A percentile compares a stretch with the other conserved stretches of the same genome.
phyloP scores from a whole-genome alignment of 345 rosid genomes.

The Xanthoceras sorbifolium region DNA sequence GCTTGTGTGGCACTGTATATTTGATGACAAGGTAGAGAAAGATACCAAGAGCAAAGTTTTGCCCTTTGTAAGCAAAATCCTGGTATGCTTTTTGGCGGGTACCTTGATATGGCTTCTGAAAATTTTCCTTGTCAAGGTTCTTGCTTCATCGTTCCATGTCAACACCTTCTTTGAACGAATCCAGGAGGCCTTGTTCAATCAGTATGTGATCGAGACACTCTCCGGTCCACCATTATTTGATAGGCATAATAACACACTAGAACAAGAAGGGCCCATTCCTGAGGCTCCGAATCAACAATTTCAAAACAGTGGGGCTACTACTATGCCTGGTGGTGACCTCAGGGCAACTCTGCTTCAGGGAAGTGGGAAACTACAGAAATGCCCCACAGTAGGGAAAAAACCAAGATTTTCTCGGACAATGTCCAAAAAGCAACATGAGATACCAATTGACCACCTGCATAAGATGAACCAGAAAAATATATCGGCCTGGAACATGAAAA shows the following conservation, averaged over 20 bases:
- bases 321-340: constrained; percentile 9
- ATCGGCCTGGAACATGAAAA: constrained; percentile 48
- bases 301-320: neutral
- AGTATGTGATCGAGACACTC: constrained; percentile 44
- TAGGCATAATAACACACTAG: neutral
- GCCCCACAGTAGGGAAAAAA: constrained; percentile 20
- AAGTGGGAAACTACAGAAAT: constrained; percentile 1
- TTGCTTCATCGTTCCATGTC: constrained; percentile 51
- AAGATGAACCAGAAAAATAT: constrained; percentile 43
- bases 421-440: constrained; percentile 27
- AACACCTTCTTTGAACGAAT: constrained; percentile 54
- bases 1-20: constrained; percentile 40
- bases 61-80: constrained; percentile 41
- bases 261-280: neutral
- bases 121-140: constrained; percentile 49
- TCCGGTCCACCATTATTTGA: constrained; percentile 35
- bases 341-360: constrained; percentile 25
- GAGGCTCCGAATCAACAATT: constrained; percentile 13
- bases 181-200: constrained; percentile 51
- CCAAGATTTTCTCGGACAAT: constrained; percentile 7
- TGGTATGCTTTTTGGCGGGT: constrained; percentile 43
- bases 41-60: constrained; percentile 36
- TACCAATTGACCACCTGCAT: constrained; percentile 37
- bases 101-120: constrained; percentile 50
- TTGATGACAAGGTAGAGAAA: constrained; percentile 31